Evolutionary conservation across 306 rosid genomes (phyloP).

Genomic region (Senna siamea): DNA sequence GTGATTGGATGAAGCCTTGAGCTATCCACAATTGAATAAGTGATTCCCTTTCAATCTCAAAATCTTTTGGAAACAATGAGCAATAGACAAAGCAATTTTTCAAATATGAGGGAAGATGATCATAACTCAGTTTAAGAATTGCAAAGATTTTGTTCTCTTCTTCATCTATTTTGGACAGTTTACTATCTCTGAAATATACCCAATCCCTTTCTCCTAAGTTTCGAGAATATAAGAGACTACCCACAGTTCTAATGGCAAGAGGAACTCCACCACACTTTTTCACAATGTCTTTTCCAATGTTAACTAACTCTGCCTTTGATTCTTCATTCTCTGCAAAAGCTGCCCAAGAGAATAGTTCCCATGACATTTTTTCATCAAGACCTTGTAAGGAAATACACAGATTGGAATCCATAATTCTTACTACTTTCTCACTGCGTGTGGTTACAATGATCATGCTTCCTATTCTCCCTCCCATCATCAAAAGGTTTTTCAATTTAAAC

Average conservation of each 20-base stretch:
- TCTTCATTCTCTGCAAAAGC: neutral
- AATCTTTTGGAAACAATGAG: constrained; percentile 29
- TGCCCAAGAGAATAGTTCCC: neutral
- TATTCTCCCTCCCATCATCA: neutral
- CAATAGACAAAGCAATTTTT: constrained; percentile 32
- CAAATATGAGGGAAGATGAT: constrained; percentile 5
- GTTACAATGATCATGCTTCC: constrained; percentile 24
- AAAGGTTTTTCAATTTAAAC: neutral
- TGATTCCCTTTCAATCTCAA: neutral
- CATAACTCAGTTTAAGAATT: neutral
- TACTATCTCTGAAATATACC: neutral
- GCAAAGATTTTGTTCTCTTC: neutral
- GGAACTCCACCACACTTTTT: neutral
- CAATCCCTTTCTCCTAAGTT: neutral
- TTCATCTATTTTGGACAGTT: neutral
- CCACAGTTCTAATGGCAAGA: neutral
- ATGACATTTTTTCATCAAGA: neutral
- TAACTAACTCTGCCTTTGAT: neutral
- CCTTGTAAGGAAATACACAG: neutral
- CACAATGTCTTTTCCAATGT: neutral
- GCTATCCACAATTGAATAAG: constrained; percentile 28
- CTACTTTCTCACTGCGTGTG: neutral
- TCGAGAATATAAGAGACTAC: neutral
- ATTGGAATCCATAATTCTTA: neutral
- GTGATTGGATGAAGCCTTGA: neutral